Base-by-base conservation (phyloP, 805 yeast genomes). In the Saccharomyces eubayanus region DNA sequence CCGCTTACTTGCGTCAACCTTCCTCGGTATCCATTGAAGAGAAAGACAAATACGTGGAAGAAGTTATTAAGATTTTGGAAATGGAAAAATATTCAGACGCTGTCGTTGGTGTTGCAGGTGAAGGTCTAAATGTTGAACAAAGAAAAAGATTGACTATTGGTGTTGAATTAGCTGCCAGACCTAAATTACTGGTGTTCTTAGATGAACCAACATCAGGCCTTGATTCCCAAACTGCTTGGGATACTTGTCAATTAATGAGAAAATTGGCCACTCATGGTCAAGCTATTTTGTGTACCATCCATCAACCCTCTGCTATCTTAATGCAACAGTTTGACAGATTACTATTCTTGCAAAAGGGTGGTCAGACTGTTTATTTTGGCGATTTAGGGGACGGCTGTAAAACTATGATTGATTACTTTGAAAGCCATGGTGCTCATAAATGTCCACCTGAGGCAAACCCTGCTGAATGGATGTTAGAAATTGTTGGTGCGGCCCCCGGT, bases 401-500 rank as follows among this genome's bases (percentile, higher is more conserved):
- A 46, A 72, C 78, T 5, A 71, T 84, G 68, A 81, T 82, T 54
- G 68, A 76, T 53, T 83, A 84, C 64, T 83, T 84, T 62, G 87
- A 84, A 64, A 63, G 66, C 5, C 66, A 83, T 57, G 88, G 87
- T 55, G 81, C 87, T 47, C 75, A 74, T 27, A 71, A 72, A 51
- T 84, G 89, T 71, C 87, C 88, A n/a, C 71, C 74, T 9, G 73
- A 74, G 31, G 87, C 86, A 10, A 84, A 84, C 59, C 89, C 89
- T 31, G 89, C 88, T 16, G 94, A 87, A 72, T 87, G 91, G 90
- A 88, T 87, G 92, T 75, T 87, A 69, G 85, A 85, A 55, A 85
- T 82, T 57, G 84, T 83, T 64, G 88, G 88, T 61, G 87, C 88
- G 50, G 87, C 87, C 46, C 88, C 88, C 8, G 87, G 87, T 48